Conservation (phyloP, 192 early-diverging fungal species). For the Chytriomyces hyalinus region DNA sequence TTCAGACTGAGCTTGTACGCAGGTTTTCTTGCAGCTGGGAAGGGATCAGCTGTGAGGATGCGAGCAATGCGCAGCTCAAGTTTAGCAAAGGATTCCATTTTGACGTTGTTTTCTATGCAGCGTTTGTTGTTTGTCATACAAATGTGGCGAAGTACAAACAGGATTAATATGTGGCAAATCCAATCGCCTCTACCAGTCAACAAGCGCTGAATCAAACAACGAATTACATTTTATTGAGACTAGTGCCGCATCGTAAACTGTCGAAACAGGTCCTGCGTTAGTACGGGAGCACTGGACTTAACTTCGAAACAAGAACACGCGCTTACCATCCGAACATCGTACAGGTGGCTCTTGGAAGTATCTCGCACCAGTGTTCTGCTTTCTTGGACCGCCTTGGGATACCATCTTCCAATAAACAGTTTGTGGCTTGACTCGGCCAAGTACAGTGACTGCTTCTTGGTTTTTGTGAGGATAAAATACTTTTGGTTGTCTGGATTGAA, state of each 20-base stretch:
- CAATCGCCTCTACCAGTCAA: no score
- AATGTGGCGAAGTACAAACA: no score
- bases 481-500: conserved; percentile 21
- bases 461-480: conserved; percentile 41
- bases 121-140: no score
- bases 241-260: no score
- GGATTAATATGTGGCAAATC: no score
- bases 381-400: conserved; percentile 50
- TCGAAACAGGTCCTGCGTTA: no score
- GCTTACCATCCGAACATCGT: conserved; percentile 46
- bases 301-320: no score
- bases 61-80: conserved; percentile 5
- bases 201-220: no score
- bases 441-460: conserved; percentile 41
- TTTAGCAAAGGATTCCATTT: conserved; percentile 4
- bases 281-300: no score
- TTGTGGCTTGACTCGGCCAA: conserved; percentile 57
- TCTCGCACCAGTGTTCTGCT: conserved; percentile 43
- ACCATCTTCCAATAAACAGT: conserved; percentile 62
- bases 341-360: conserved; percentile 54
- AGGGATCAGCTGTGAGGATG: neutral
- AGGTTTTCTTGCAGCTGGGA: conserved; percentile 1
- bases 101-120: neutral
- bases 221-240: no score
- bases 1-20: conserved; percentile 1